Percentiles rank a stretch among this genome's conserved stretches.
These are phyloP conservation scores for Actinomucor elegans DNA, from an alignment of 371 early-diverging fungal genomes.

Conservation along the genomic window DNA sequence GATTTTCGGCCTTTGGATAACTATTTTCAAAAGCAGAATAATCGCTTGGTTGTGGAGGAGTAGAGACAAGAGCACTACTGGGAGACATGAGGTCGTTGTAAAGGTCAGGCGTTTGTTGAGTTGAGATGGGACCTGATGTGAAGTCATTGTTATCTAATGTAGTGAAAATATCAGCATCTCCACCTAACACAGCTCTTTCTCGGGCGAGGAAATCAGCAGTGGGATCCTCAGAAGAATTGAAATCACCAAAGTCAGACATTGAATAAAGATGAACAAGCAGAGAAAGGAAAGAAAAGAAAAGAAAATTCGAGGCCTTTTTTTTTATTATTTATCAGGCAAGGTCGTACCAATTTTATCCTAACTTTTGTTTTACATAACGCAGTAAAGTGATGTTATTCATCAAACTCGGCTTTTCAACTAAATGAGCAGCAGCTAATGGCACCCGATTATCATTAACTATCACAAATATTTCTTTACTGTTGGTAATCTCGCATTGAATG, in stretches of 20 bases:
- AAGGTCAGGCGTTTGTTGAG: conserved; percentile 1
- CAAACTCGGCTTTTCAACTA: conserved; percentile 10
- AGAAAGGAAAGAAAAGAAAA: not conserved
- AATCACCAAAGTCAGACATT: conserved; percentile 59
- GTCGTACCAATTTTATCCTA: not conserved
- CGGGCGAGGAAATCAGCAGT: conserved; percentile 91
- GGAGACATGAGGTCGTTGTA: not conserved
- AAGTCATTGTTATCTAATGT: not conserved
- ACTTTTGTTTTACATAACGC: too few relatives aligned
- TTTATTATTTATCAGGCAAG: too few relatives aligned
- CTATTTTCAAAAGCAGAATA: conserved; percentile 41
- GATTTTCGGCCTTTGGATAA: conserved; percentile 46
- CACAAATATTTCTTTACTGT: conserved; percentile 12
- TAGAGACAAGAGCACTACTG: not conserved
- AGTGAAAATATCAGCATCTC: conserved; percentile 68
- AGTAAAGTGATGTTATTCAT: too few relatives aligned
- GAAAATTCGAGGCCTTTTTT: not conserved
- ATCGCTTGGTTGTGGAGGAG: conserved; percentile 15
- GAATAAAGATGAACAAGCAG: not conserved
- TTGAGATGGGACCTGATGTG: not conserved
- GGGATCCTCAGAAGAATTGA: conserved; percentile 63
- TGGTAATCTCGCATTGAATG: conserved; percentile 18
- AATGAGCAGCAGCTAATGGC: conserved; percentile 1
- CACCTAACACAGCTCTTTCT: conserved; percentile 83
- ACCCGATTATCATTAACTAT: conserved; percentile 7